Conservation (phyloP, 2,329 filamentous ascomycete genomes). For the Epichloe hybrida region DNA sequence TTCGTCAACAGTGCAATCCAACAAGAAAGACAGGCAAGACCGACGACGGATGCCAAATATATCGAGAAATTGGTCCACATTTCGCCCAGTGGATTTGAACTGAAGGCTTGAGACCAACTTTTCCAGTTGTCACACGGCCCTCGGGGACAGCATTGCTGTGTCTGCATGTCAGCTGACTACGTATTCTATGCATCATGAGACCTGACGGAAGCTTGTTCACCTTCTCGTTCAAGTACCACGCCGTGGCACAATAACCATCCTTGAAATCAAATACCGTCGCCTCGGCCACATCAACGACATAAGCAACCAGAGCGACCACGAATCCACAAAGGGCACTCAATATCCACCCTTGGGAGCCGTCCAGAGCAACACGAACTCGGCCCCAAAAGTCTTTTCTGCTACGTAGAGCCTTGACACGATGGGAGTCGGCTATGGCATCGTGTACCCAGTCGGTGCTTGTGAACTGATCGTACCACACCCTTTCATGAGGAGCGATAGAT, state of each 20-base stretch:
- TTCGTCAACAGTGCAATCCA: constrained; percentile 78
- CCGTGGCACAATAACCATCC: constrained; percentile 63
- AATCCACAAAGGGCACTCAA: constrained; percentile 82
- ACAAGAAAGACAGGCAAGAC: constrained; percentile 60
- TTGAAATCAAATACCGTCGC: constrained; percentile 80
- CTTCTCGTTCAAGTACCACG: constrained; percentile 64
- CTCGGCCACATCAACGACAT: constrained; percentile 80
- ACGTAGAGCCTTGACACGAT: constrained; percentile 71
- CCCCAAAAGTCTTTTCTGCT: constrained; percentile 74
- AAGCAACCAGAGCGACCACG: constrained; percentile 73
- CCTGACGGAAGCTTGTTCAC: constrained; percentile 15
- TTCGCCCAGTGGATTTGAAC: constrained; percentile 30
- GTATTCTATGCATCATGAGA: background rate
- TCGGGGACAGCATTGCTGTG: constrained; percentile 40
- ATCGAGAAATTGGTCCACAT: constrained; percentile 63
- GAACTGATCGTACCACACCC: constrained; percentile 98
- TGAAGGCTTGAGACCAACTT: constrained; percentile 38
- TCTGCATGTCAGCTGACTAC: background rate
- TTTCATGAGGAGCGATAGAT: constrained; percentile 62
- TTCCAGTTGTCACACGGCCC: constrained; percentile 43
- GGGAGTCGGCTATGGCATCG: constrained; percentile 88
- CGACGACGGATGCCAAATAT: constrained; percentile 59
- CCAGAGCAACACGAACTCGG: constrained; percentile 61
- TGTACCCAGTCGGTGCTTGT: constrained; percentile 97
- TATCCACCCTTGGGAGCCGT: constrained; percentile 88